Evolutionary conservation across 257 asterid species (phyloP).

Genomic region (Gentiana straminea): DNA sequence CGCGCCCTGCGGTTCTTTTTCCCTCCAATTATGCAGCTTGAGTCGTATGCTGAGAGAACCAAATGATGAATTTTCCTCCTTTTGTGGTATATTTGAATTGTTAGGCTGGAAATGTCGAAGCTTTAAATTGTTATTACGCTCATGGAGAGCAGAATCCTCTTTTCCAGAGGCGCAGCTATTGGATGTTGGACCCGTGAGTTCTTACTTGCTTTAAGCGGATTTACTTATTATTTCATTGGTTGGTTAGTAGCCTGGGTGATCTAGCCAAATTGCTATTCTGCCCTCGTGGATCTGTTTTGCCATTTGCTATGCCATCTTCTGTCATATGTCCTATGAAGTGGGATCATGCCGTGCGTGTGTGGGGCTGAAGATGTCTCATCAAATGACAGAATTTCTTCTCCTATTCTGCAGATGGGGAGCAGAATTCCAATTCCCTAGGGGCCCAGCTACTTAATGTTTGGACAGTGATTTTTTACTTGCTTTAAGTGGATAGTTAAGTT

Average conservation of each 20-base stretch:
- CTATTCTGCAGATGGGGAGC: too few relatives aligned
- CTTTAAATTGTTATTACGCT: conserved; percentile 89
- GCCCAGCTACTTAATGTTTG: too few relatives aligned
- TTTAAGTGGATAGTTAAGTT: neutral
- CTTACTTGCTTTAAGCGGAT: neutral
- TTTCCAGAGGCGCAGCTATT: conserved; percentile 92
- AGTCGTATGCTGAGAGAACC: conserved; percentile 2
- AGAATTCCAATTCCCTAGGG: too few relatives aligned
- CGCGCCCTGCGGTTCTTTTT: too few relatives aligned
- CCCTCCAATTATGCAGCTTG: conserved; percentile 3
- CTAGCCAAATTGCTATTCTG: too few relatives aligned
- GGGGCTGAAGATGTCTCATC: too few relatives aligned
- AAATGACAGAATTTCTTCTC: too few relatives aligned
- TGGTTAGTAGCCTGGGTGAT: too few relatives aligned
- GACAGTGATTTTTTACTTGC: conserved; percentile 17
- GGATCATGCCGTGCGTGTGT: too few relatives aligned
- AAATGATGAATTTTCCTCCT: conserved; percentile 7
- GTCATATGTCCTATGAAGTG: too few relatives aligned
- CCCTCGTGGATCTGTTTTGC: too few relatives aligned
- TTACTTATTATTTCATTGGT: neutral
- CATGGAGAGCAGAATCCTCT: conserved; percentile 74
- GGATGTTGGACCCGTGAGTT: conserved; percentile 95
- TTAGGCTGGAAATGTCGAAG: conserved; percentile 91
- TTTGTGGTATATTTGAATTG: conserved; percentile 13
- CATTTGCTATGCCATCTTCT: too few relatives aligned